A percentile compares a stretch with the other conserved stretches of the same genome.
Evolutionary conservation across 208 protist species (phyloP).

Genomic region (Crithidia thermophila): DNA sequence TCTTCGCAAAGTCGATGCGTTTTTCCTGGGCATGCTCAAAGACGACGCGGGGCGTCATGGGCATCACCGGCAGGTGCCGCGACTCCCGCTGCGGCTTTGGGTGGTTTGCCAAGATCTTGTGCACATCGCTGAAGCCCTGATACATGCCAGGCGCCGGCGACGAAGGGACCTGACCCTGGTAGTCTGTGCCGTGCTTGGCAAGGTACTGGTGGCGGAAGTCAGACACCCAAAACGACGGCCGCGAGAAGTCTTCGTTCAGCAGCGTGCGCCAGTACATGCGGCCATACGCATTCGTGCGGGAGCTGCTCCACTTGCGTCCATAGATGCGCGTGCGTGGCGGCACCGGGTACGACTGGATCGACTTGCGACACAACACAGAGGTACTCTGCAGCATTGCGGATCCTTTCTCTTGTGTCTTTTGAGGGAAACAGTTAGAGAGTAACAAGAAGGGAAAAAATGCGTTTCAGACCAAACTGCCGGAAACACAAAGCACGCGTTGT

Average conservation of each 20-base stretch:
- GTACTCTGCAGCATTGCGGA: slow-evolving; percentile 61
- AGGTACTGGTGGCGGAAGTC: slow-evolving; percentile 92
- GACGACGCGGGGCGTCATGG: slow-evolving; percentile 90
- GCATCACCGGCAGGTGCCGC: slow-evolving; percentile 87
- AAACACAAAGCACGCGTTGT: too few relatives aligned
- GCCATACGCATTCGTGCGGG: slow-evolving; percentile 83
- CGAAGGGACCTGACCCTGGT: slow-evolving; percentile 80
- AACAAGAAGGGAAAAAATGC: too few relatives aligned
- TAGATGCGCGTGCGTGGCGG: slow-evolving; percentile 73
- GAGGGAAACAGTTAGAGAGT: not conserved
- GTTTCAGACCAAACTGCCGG: too few relatives aligned
- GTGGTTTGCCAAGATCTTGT: slow-evolving; percentile 87
- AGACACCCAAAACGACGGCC: slow-evolving; percentile 92
- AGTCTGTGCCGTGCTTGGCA: slow-evolving; percentile 84
- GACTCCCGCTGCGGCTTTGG: slow-evolving; percentile 91
- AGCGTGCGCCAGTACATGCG: slow-evolving; percentile 85
- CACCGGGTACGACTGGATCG: slow-evolving; percentile 80
- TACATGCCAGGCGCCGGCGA: slow-evolving; percentile 88
- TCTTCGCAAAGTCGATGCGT: slow-evolving; percentile 78
- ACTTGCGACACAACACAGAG: slow-evolving; percentile 49
- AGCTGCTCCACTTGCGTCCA: slow-evolving; percentile 74
- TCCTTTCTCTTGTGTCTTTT: too few relatives aligned
- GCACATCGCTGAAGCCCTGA: slow-evolving; percentile 87
- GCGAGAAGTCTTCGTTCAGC: slow-evolving; percentile 78
- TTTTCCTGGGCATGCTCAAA: slow-evolving; percentile 89